Evolutionary conservation across 1,139 yeast species (phyloP), one percentile per base, ranked within the genome.

Genomic region (Sugiyamaella castrensis): DNA sequence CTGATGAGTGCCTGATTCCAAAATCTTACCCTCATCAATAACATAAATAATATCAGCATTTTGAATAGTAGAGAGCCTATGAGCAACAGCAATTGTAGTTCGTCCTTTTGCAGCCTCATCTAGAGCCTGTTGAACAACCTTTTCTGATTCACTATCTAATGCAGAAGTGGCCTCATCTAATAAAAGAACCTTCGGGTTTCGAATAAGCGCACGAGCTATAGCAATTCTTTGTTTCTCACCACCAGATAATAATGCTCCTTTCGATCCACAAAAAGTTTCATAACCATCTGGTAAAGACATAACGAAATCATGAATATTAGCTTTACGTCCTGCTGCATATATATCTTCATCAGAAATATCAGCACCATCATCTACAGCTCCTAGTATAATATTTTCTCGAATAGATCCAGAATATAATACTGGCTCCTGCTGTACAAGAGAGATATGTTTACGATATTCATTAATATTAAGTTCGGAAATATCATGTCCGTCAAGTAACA

Each of bases 11-110:
- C 76, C 98, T 40, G 84, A 80, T 67, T 91, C 98, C 1, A 83
- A 82, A 45, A 91, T 81, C 37, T 70, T 70, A 2, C 96, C 97
- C 40, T 74, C 71, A 45, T 78, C 80, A 47, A 92, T 69, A 9
- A 91, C 97, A 50, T 92, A 87, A 47, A 91, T 77, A 58, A 95
- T 76, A 66, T 91, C 98, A 0, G 98, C 98, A 63, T 91, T 87
- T 36, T 95, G 88, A 32, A 92, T 86, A 0, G 96, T 89, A 0
- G 96, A 87, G 69, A 86, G 73, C 60, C 97, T 75, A 68, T 89
- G 97, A 0, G 96, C 96, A 59, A 89, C 87, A 1, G 95, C 87
- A 33, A 89, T 84, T 1, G 95, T 89, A 0, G 96, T 88, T 70
- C 87, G 75, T 30, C 86, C 87, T 37, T 84, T 80, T 47, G 84